Percentiles rank a stretch among this genome's conserved stretches.
phyloP scores from a whole-genome alignment of 352 stramenopile species.

The Elongisporangium prolatum region DNA sequence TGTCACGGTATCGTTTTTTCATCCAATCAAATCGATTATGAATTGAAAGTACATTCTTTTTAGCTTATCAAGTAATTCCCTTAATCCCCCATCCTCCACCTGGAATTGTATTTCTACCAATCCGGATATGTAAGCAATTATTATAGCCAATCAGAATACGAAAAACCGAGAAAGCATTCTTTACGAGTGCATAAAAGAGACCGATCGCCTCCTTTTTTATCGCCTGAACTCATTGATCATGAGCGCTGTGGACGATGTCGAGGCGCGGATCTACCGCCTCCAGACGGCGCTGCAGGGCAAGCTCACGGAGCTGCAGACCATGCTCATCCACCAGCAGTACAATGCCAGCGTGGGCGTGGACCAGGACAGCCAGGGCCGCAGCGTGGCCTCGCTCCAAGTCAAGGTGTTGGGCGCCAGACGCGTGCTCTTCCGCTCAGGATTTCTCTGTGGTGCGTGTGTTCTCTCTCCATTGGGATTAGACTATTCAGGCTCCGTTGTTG shows the following conservation, averaged over 20 bases:
- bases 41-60: not conserved
- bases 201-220: slow-evolving; percentile 1
- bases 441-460: slow-evolving; percentile 25
- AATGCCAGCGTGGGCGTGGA: slow-evolving; percentile 44
- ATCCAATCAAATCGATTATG: slow-evolving; percentile 9
- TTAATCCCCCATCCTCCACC: not conserved
- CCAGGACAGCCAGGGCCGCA: slow-evolving; percentile 28
- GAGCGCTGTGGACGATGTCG: slow-evolving; percentile 70
- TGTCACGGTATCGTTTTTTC: slow-evolving; percentile 1
- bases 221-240: slow-evolving; percentile 13
- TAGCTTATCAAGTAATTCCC: not conserved
- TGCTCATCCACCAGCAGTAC: slow-evolving; percentile 45
- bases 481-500: not conserved
- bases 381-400: slow-evolving; percentile 42
- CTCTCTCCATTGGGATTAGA: not conserved
- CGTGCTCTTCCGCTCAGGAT: slow-evolving; percentile 38
- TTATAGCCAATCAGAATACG: not conserved
- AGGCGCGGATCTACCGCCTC: slow-evolving; percentile 42
- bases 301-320: slow-evolving; percentile 28
- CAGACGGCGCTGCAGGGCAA: slow-evolving; percentile 44
- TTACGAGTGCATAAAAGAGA: not conserved
- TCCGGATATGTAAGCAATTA: not conserved
- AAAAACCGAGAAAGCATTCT: not conserved
- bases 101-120: not conserved
- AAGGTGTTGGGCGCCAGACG: slow-evolving; percentile 34